A percentile compares a stretch with the other conserved stretches of the same genome.
These are phyloP conservation scores for Fusarium tjaetaba DNA, from an alignment of 2,329 filamentous ascomycete genomes.

Conservation along the genomic window DNA sequence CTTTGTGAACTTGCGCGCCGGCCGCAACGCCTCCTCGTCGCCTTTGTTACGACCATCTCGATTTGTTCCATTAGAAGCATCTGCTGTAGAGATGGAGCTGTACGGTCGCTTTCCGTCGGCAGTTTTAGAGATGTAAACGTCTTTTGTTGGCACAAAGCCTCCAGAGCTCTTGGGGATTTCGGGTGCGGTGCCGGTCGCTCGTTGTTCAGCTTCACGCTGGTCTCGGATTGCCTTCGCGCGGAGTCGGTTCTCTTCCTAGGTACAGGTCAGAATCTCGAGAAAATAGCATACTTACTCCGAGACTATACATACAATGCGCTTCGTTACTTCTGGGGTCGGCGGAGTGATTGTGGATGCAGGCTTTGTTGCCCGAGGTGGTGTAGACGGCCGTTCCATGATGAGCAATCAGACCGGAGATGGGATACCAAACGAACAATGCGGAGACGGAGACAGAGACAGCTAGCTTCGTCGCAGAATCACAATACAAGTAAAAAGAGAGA, in stretches of 20 bases:
- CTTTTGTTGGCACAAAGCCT: slow-evolving; percentile 76
- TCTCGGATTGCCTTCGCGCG: slow-evolving; percentile 88
- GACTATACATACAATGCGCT: slow-evolving; percentile 60
- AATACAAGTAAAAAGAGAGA: not conserved
- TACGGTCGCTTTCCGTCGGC: slow-evolving; percentile 73
- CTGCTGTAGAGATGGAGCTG: slow-evolving; percentile 64
- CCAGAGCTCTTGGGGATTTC: slow-evolving; percentile 64
- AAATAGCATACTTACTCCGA: accelerated
- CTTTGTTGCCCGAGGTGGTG: slow-evolving; percentile 53
- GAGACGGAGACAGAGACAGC: not conserved
- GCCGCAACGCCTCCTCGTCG: slow-evolving; percentile 67
- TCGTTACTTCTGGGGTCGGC: slow-evolving; percentile 63
- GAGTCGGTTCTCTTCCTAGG: slow-evolving; percentile 84
- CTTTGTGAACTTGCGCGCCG: slow-evolving; percentile 88
- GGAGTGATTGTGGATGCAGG: slow-evolving; percentile 53
- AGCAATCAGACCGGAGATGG: not conserved
- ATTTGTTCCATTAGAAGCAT: slow-evolving; percentile 64
- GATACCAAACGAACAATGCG: not conserved
- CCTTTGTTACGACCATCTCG: slow-evolving; percentile 71
- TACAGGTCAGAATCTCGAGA: not conserved
- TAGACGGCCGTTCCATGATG: slow-evolving; percentile 59
- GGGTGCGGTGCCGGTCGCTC: slow-evolving; percentile 54
- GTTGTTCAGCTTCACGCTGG: slow-evolving; percentile 72
- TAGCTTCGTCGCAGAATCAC: not conserved
- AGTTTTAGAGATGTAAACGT: slow-evolving; percentile 64